These are phyloP conservation scores for Colletotrichum sansevieriae DNA, from an alignment of 2,329 filamentous ascomycete species.

Conservation along the genomic window DNA sequence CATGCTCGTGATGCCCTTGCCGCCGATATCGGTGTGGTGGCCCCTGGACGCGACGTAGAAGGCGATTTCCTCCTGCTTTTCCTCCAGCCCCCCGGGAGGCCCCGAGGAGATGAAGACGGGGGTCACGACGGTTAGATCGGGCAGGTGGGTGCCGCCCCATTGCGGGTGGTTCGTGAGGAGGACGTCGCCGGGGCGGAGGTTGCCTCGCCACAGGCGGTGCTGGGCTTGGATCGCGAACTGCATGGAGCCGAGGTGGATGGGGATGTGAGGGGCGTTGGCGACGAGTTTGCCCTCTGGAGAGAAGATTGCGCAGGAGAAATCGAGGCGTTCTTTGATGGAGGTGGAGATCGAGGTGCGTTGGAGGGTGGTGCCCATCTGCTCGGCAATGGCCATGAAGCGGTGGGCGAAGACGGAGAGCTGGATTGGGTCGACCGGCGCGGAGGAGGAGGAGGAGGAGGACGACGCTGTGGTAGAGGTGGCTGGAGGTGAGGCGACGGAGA, in stretches of 20 bases:
- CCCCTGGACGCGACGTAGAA: slow-evolving; percentile 56
- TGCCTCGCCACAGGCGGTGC: slow-evolving; percentile 50
- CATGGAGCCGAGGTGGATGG: slow-evolving; percentile 58
- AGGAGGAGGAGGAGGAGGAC: not conserved
- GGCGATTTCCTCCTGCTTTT: slow-evolving; percentile 44
- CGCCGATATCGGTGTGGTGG: slow-evolving; percentile 57
- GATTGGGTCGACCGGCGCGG: slow-evolving; percentile 58
- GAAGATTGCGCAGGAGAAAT: slow-evolving; percentile 59
- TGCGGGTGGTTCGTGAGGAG: slow-evolving; percentile 56
- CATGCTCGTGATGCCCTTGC: slow-evolving; percentile 56
- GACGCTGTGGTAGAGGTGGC: too few relatives aligned
- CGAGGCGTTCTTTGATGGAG: slow-evolving; percentile 58
- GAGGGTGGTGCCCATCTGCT: slow-evolving; percentile 69
- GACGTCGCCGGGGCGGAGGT: slow-evolving; percentile 55
- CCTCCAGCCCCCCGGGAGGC: not conserved
- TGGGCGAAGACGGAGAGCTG: slow-evolving; percentile 67
- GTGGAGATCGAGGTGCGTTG: slow-evolving; percentile 68
- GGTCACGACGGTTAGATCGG: slow-evolving; percentile 57
- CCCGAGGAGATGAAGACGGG: slow-evolving; percentile 50
- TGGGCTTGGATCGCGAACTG: slow-evolving; percentile 56
- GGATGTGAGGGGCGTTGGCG: slow-evolving; percentile 57
- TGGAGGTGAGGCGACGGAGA: not conserved
- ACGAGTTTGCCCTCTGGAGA: slow-evolving; percentile 56
- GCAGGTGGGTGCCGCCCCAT: slow-evolving; percentile 56
- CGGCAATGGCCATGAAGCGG: slow-evolving; percentile 70